phyloP scores from a whole-genome alignment of 2,329 filamentous ascomycete genomes.

The Cucurbitaria berberidis region DNA sequence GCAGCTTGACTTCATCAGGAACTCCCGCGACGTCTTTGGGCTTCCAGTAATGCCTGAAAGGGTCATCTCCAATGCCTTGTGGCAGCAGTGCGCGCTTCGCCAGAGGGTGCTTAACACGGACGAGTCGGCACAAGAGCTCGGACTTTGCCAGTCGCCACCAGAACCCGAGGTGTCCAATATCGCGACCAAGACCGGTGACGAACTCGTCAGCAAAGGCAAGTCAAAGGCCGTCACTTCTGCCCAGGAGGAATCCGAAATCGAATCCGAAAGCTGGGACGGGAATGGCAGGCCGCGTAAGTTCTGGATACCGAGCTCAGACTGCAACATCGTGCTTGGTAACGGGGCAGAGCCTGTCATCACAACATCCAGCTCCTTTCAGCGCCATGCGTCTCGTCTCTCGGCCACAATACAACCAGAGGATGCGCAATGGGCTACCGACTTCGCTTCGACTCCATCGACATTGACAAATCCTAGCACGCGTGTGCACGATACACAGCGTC shows the following conservation, averaged over 20 bases:
- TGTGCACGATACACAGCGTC: conserved; percentile 35
- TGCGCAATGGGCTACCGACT: conserved; percentile 62
- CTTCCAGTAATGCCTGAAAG: conserved; percentile 62
- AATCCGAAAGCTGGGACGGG: conserved; percentile 60
- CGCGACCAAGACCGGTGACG: conserved; percentile 29
- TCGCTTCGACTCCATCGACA: conserved; percentile 55
- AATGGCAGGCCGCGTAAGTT: conserved; percentile 63
- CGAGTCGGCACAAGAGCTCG: conserved; percentile 60
- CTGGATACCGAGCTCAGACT: conserved; percentile 63
- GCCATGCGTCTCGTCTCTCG: conserved; percentile 56
- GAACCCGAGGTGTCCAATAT: conserved; percentile 34
- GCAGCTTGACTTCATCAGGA: conserved; percentile 61
- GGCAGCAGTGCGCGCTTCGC: conserved; percentile 63
- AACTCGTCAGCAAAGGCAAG: conserved; percentile 52
- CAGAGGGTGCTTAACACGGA: conserved; percentile 61
- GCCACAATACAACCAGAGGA: conserved; percentile 61
- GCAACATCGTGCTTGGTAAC: conserved; percentile 63
- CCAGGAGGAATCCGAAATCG: conserved; percentile 43
- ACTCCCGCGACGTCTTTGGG: conserved; percentile 59
- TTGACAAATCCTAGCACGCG: conserved; percentile 44
- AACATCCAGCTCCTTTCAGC: conserved; percentile 53
- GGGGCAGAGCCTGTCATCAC: conserved; percentile 60
- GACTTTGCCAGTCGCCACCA: conserved; percentile 54
- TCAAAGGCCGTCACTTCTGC: conserved; percentile 36
- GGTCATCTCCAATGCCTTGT: conserved; percentile 62